Conservation (phyloP, 2,329 filamentous ascomycete genomes). For the Trichoderma oligosporum region DNA sequence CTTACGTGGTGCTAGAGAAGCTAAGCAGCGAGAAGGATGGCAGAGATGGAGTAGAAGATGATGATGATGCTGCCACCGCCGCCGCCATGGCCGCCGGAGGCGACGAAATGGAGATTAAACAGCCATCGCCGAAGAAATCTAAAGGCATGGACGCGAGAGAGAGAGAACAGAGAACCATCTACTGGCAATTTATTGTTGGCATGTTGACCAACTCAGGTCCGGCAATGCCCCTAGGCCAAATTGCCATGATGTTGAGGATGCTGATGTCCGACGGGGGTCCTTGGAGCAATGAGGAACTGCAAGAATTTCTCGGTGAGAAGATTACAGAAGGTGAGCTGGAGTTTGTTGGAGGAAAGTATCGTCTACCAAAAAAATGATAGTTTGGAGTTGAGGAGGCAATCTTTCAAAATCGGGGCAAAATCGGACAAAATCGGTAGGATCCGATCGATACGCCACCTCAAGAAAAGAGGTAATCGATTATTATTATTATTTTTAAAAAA, state of each 20-base stretch:
- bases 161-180: conserved; percentile 59
- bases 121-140: conserved; percentile 47
- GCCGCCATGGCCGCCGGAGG: conserved; percentile 23
- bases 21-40: conserved; percentile 41
- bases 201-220: conserved; percentile 91
- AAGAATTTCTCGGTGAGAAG: conserved; percentile 75
- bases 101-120: conserved; percentile 27
- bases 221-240: conserved; percentile 73
- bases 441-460: not conserved
- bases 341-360: conserved; percentile 67
- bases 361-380: conserved; percentile 55
- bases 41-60: conserved; percentile 32
- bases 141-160: conserved; percentile 61
- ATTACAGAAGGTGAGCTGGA: conserved; percentile 69
- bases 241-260: conserved; percentile 94
- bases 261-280: conserved; percentile 82
- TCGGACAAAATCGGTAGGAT: too few relatives aligned
- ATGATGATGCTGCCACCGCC: too few relatives aligned
- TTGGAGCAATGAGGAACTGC: conserved; percentile 84
- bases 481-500: too few relatives aligned
- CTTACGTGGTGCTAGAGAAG: conserved; percentile 66
- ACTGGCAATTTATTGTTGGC: conserved; percentile 87
- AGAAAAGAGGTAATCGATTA: too few relatives aligned
- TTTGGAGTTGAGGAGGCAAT: too few relatives aligned
- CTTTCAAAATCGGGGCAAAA: too few relatives aligned